These are phyloP conservation scores for Lithohypha guttulata DNA, from an alignment of 2,329 filamentous ascomycete genomes.

Conservation along the genomic window DNA sequence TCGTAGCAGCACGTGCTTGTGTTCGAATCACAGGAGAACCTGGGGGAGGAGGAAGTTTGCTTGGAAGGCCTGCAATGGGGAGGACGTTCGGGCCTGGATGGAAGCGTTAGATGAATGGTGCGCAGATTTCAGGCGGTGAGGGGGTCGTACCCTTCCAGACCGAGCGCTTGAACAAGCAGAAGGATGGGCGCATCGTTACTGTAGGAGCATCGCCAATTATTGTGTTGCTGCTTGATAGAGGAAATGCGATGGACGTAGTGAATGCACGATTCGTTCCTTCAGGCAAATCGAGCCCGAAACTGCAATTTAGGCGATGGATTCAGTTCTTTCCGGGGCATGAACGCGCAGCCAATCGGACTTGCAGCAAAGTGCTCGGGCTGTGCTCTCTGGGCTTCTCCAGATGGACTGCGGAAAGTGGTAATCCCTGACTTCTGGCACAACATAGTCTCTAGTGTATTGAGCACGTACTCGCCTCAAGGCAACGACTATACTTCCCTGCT, in stretches of 20 bases:
- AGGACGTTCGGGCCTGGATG: constrained; percentile 25
- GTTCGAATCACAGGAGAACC: constrained; percentile 63
- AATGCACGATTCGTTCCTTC: no score
- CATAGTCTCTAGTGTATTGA: no score
- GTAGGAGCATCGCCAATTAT: constrained; percentile 1
- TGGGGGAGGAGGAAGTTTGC: constrained; percentile 44
- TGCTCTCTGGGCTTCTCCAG: no score
- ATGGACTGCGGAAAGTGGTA: no score
- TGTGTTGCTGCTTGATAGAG: neutral
- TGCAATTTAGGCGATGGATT: no score
- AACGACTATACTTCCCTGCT: no score
- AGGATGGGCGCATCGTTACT: constrained; percentile 54
- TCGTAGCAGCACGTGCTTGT: constrained; percentile 76
- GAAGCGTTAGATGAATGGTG: constrained; percentile 1
- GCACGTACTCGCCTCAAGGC: no score
- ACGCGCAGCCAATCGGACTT: constrained; percentile 8
- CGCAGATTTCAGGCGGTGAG: constrained; percentile 10
- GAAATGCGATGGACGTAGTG: neutral
- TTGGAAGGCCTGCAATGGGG: constrained; percentile 28
- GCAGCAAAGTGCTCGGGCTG: no score
- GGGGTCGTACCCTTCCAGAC: constrained; percentile 68
- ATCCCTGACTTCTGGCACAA: no score
- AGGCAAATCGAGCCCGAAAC: no score
- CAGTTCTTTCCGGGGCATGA: no score
- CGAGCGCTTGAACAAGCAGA: constrained; percentile 60